These are phyloP conservation scores for Lactuca saligna DNA, from an alignment of 129 eudicot genomes.

Conservation along the genomic window DNA sequence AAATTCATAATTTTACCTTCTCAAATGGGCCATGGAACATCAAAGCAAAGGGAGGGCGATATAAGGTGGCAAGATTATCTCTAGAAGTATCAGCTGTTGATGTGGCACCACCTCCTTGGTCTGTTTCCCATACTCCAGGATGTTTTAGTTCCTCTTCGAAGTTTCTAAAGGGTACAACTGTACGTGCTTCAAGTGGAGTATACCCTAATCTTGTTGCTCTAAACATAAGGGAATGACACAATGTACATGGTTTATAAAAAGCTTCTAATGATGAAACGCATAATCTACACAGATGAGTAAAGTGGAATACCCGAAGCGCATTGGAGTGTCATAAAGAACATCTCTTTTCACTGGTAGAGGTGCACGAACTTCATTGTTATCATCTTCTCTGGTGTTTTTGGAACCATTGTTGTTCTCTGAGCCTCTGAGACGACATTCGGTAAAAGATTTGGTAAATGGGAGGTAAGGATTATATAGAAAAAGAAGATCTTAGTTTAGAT, in stretches of 20 bases:
- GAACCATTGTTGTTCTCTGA: constrained; percentile 33
- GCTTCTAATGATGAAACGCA: constrained; percentile 4
- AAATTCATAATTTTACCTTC: constrained; percentile 49
- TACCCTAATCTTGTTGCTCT: constrained; percentile 60
- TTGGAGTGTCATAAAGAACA: constrained; percentile 75
- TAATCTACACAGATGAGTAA: neutral
- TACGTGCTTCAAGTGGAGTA: constrained; percentile 55
- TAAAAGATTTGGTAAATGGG: neutral
- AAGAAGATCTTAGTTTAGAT: neutral
- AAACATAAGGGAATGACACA: neutral
- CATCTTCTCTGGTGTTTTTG: constrained; percentile 29
- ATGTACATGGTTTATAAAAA: neutral
- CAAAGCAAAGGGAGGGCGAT: constrained; percentile 91
- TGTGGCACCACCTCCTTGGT: constrained; percentile 63
- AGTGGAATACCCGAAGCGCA: constrained; percentile 59
- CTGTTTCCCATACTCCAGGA: constrained; percentile 79
- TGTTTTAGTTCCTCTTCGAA: constrained; percentile 85
- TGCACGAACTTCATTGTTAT: constrained; percentile 64
- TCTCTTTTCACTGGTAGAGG: constrained; percentile 96
- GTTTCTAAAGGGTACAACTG: constrained; percentile 88
- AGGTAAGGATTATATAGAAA: neutral
- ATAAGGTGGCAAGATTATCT: constrained; percentile 91
- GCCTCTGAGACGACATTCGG: constrained; percentile 33
- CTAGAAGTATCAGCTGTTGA: constrained; percentile 53
- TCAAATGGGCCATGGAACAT: constrained; percentile 89